Base-by-base conservation (phyloP, 2,329 filamentous ascomycete species). In the Apiospora aurea region DNA sequence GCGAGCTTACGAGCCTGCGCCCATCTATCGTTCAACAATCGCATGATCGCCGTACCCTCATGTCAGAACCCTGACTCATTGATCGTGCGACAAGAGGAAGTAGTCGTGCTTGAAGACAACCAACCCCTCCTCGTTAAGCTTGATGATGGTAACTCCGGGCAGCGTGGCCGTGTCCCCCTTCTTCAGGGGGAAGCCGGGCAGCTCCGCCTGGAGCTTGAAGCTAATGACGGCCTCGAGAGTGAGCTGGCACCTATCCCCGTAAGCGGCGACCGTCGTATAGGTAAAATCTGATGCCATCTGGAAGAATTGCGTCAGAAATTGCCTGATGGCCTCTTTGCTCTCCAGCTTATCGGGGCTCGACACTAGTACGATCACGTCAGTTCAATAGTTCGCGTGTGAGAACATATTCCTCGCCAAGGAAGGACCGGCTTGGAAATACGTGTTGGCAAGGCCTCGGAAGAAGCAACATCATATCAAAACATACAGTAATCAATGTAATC, bases 401-500 rank as follows among this genome's bases (percentile, higher is more conserved):
- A 18, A 6, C 26, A 29, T 29, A 2, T 29, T 1, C 26, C 26
- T 29, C 26, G 26, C 26, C 26, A 29, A 29, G 26, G 26, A 29
- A 29, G 26, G 26, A 29, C 26, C 26, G 26, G 26, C 26, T 29
- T 29, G 26, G 26, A 29, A 3, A 29, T 29, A 29, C 2, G 26
- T 29, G 26, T 29, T 29, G 26, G 26, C 26, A 29, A 29, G 1
- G 26, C 6, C 16, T 46, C 44, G 44, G 16, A 21, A 47, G 5
- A 21, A 21, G 46, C 21, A 51, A 51, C 13, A 24, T 2, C n/a
- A 26, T 26, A 0, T 2, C 1, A 5, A 14, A 11, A 14, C 29
- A 6, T 41, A 41, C 57, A 24, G 57, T 64, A 64, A 64, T 64
- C 57, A 11, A 64, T n/a, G 34, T 41, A 64, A 7, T 64, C 57